These are phyloP conservation scores for Mitragyna speciosa DNA, from an alignment of 257 asterid species.

Conservation along the genomic window DNA sequence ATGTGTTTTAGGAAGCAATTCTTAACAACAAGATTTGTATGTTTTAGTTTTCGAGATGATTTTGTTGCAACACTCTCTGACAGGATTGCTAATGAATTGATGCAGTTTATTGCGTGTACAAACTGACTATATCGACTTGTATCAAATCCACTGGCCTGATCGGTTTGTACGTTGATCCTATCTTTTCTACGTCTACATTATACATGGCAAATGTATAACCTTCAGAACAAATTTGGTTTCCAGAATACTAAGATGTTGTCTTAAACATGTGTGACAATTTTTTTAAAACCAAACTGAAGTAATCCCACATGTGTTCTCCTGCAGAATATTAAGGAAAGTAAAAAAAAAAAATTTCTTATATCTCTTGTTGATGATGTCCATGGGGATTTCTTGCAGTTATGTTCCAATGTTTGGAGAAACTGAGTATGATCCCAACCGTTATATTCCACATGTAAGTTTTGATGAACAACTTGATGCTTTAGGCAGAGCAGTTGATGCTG, in stretches of 20 bases:
- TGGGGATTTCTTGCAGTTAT: slow-evolving; percentile 36
- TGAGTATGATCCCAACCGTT: slow-evolving; percentile 56
- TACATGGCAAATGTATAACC: background rate
- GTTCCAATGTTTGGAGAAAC: slow-evolving; percentile 94
- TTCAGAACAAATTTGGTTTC: background rate
- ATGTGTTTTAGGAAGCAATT: background rate
- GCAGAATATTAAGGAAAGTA: background rate
- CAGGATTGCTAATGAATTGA: slow-evolving; percentile 8
- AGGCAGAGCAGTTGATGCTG: slow-evolving; percentile 66
- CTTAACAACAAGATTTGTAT: background rate
- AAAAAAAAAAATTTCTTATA: background rate
- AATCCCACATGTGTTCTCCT: background rate
- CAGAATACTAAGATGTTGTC: background rate
- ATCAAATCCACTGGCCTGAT: slow-evolving; percentile 99
- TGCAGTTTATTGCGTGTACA: slow-evolving; percentile 71
- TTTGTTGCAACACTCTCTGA: slow-evolving; percentile 21
- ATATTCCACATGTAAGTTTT: slow-evolving; percentile 53
- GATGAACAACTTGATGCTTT: slow-evolving; percentile 82
- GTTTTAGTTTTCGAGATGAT: slow-evolving; percentile 15
- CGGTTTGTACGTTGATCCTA: slow-evolving; percentile 65
- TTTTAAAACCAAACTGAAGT: background rate
- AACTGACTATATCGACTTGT: slow-evolving; percentile 81
- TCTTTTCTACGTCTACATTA: background rate
- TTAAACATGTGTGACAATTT: background rate
- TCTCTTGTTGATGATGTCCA: background rate